Percentiles rank a stretch among this genome's conserved stretches.
Evolutionary conservation across 2,329 filamentous ascomycete species (phyloP).

Genomic region (Colletotrichum sublineola): DNA sequence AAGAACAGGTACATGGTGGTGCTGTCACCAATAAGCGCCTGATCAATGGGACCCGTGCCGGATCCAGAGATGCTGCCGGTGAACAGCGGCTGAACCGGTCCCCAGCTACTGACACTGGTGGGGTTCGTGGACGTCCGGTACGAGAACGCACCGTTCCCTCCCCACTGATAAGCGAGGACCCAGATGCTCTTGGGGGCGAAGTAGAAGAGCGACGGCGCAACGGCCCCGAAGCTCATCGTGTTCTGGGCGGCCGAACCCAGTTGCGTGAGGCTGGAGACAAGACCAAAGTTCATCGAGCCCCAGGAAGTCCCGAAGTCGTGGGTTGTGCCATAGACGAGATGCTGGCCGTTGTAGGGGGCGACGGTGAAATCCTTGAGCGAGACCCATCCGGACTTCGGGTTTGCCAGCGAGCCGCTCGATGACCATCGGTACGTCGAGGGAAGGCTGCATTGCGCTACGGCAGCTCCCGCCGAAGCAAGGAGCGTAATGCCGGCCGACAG

Average conservation of each 20-base stretch:
- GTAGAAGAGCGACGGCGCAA: conserved; percentile 74
- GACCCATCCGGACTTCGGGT: conserved; percentile 66
- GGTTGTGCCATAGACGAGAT: conserved; percentile 60
- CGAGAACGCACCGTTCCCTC: conserved; percentile 65
- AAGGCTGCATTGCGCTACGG: conserved; percentile 40
- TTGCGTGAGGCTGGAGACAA: not conserved
- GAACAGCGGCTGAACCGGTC: not conserved
- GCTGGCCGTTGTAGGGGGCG: conserved; percentile 67
- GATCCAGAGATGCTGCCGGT: not conserved
- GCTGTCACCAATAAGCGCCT: conserved; percentile 72
- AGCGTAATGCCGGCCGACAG: conserved; percentile 16
- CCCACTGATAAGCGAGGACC: conserved; percentile 75
- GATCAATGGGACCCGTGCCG: conserved; percentile 67
- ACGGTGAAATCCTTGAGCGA: conserved; percentile 74
- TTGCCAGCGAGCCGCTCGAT: conserved; percentile 63
- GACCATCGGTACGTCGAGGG: conserved; percentile 67
- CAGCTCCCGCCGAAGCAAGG: conserved; percentile 42
- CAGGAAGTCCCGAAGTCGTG: not conserved
- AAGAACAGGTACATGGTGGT: conserved; percentile 77
- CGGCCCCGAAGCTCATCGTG: conserved; percentile 59
- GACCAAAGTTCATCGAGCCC: not conserved
- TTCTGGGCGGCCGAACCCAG: conserved; percentile 48
- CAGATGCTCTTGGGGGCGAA: conserved; percentile 72
- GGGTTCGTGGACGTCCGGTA: conserved; percentile 66
- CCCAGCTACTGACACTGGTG: not conserved